Evolutionary conservation across 352 stramenopile genomes (phyloP).

Genomic region (Phytophthora aleatoria): DNA sequence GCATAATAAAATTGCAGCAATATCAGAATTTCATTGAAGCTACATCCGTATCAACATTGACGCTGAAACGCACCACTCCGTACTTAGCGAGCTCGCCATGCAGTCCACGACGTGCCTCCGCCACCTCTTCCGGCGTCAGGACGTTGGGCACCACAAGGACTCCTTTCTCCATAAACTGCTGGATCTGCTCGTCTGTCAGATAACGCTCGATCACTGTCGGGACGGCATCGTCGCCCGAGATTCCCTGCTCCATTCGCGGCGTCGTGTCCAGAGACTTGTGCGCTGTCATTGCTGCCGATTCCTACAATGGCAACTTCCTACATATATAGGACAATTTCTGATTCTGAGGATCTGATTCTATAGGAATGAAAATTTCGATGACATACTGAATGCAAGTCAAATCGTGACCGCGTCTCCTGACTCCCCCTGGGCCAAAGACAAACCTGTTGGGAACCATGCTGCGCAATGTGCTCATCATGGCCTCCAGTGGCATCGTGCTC

Average conservation of each 20-base stretch:
- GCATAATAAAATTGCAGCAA: constrained; percentile 7
- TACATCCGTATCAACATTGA: not conserved
- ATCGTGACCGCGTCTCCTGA: constrained; percentile 12
- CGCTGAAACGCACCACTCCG: constrained; percentile 54
- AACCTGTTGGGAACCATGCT: constrained; percentile 67
- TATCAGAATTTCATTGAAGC: constrained; percentile 9
- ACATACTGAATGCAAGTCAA: constrained; percentile 14
- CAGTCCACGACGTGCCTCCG: constrained; percentile 53
- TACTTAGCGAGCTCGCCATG: constrained; percentile 73
- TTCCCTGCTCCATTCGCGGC: constrained; percentile 3
- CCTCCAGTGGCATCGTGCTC: constrained; percentile 91
- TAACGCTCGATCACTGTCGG: constrained; percentile 32
- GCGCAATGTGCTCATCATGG: constrained; percentile 93
- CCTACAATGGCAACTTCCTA: not conserved
- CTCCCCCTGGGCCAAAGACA: constrained; percentile 20
- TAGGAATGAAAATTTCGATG: constrained; percentile 25
- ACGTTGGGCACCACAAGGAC: constrained; percentile 82
- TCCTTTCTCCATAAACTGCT: constrained; percentile 63
- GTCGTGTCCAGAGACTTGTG: constrained; percentile 14
- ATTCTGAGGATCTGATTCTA: constrained; percentile 20
- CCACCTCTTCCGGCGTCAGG: constrained; percentile 62
- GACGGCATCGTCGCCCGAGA: constrained; percentile 21
- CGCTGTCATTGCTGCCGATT: constrained; percentile 19
- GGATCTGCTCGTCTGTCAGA: constrained; percentile 63
- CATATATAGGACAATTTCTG: not conserved